Evolutionary conservation across 1,284 basidiomycete genomes (phyloP).

Genomic region (Paramarasmius palmivorus): DNA sequence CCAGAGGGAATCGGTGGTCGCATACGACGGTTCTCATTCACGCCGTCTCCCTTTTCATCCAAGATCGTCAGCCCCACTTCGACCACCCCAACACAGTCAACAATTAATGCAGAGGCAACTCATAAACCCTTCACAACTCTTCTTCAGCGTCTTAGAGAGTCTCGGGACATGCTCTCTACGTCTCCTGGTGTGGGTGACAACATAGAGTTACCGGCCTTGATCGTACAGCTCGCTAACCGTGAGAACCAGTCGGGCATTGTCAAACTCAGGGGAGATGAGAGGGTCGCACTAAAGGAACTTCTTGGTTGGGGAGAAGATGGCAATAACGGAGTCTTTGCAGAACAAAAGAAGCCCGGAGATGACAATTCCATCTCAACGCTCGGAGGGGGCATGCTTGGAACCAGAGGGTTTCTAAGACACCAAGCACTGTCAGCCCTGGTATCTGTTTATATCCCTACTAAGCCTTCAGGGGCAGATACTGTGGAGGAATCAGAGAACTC

Average conservation of each 20-base stretch:
- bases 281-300: slow-evolving; percentile 47
- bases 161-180: slow-evolving; percentile 46
- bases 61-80: not conserved
- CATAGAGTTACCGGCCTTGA: slow-evolving; percentile 45
- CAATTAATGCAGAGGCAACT: not conserved
- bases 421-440: slow-evolving; percentile 60
- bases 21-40: slow-evolving; percentile 1
- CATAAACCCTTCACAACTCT: not conserved
- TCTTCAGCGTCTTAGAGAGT: slow-evolving; percentile 36
- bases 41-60: not conserved
- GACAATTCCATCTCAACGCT: slow-evolving; percentile 12
- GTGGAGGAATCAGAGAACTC: not conserved
- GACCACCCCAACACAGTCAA: not conserved
- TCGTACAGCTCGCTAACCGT: slow-evolving; percentile 49
- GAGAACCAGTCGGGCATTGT: slow-evolving; percentile 40
- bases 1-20: not conserved
- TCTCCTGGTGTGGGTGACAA: slow-evolving; percentile 43
- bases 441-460: slow-evolving; percentile 42
- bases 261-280: slow-evolving; percentile 55
- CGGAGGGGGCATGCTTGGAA: slow-evolving; percentile 51
- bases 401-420: slow-evolving; percentile 56
- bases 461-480: not conserved
- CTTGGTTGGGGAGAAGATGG: slow-evolving; percentile 54
- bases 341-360: not conserved
- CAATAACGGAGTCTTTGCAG: not conserved